These are phyloP conservation scores for Ananas comosus DNA, from an alignment of 176 grass and related monocot genomes.

Conservation along the genomic window DNA sequence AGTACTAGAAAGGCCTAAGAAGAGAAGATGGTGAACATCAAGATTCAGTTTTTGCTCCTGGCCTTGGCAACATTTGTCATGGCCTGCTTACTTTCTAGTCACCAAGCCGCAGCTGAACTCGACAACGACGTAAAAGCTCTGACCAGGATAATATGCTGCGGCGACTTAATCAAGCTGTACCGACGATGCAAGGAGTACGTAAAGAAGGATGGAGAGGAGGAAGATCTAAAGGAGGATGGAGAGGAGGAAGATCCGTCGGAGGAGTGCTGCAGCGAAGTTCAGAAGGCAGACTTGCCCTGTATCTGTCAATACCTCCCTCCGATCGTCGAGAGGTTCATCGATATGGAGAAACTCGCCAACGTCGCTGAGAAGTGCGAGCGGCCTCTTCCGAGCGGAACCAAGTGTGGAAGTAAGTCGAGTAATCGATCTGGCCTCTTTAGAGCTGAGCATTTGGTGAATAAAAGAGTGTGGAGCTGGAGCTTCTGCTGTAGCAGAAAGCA, in stretches of 20 bases:
- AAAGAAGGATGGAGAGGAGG: slow-evolving; percentile 20
- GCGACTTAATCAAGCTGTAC: slow-evolving; percentile 17
- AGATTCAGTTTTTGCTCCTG: too few species aligned
- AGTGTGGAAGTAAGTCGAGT: slow-evolving; percentile 50
- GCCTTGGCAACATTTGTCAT: too few species aligned
- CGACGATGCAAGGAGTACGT: slow-evolving; percentile 30
- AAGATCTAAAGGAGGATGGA: slow-evolving; percentile 18
- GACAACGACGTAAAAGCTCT: neutral
- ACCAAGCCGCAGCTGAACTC: too few species aligned
- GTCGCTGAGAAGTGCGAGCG: slow-evolving; percentile 30
- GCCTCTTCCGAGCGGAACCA: slow-evolving; percentile 25
- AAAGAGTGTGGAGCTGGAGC: too few species aligned
- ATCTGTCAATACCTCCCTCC: slow-evolving; percentile 44
- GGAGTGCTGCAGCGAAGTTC: slow-evolving; percentile 32
- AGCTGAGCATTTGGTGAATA: too few species aligned
- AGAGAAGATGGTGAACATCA: too few species aligned
- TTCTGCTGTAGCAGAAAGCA: too few species aligned
- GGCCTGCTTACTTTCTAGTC: too few species aligned
- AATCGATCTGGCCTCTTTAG: neutral
- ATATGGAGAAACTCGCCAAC: slow-evolving; percentile 42
- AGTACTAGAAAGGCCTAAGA: too few species aligned
- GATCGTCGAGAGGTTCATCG: slow-evolving; percentile 21
- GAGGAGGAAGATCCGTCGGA: slow-evolving; percentile 31
- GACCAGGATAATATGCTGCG: neutral
- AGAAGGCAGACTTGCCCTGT: slow-evolving; percentile 40